Evolutionary conservation across 352 stramenopile species (phyloP).

Genomic region (Phytophthora agathidicida): DNA sequence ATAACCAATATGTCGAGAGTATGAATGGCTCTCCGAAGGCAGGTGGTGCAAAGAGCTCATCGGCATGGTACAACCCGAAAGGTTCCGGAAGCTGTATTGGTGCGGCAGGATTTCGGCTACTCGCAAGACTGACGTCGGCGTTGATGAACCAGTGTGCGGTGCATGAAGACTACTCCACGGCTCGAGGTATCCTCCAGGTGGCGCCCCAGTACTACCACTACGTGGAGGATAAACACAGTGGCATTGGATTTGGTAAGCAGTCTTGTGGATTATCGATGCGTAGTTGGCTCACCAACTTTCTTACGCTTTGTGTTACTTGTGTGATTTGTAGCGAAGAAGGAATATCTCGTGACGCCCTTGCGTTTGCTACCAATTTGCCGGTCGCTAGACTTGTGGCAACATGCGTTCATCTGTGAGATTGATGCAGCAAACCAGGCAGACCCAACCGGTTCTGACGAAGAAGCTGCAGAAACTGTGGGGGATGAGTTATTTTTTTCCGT

Average conservation of each 20-base stretch:
- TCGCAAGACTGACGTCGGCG: conserved; percentile 55
- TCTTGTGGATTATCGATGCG: not conserved
- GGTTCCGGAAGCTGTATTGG: conserved; percentile 84
- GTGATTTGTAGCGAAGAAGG: conserved; percentile 65
- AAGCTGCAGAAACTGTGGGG: conserved; percentile 37
- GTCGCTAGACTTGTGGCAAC: conserved; percentile 86
- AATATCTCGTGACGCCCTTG: conserved; percentile 76
- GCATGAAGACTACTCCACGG: conserved; percentile 85
- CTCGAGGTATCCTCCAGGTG: conserved; percentile 80
- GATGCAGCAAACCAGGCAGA: conserved; percentile 56
- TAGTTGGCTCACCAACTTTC: not conserved
- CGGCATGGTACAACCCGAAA: conserved; percentile 81
- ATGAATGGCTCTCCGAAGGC: conserved; percentile 31
- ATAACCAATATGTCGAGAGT: conserved; percentile 71
- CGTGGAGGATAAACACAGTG: conserved; percentile 76
- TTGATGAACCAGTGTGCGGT: conserved; percentile 79
- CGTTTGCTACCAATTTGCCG: conserved; percentile 70
- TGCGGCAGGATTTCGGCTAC: conserved; percentile 65
- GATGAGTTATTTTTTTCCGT: conserved; percentile 87
- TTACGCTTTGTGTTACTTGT: conserved; percentile 8
- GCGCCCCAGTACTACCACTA: conserved; percentile 83
- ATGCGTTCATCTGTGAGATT: conserved; percentile 82
- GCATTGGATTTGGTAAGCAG: conserved; percentile 71
- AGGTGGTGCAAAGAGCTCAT: conserved; percentile 35
- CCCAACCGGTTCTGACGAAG: conserved; percentile 41